Evolutionary conservation across 345 rosid genomes (phyloP).

Genomic region (Anacardium occidentale): DNA sequence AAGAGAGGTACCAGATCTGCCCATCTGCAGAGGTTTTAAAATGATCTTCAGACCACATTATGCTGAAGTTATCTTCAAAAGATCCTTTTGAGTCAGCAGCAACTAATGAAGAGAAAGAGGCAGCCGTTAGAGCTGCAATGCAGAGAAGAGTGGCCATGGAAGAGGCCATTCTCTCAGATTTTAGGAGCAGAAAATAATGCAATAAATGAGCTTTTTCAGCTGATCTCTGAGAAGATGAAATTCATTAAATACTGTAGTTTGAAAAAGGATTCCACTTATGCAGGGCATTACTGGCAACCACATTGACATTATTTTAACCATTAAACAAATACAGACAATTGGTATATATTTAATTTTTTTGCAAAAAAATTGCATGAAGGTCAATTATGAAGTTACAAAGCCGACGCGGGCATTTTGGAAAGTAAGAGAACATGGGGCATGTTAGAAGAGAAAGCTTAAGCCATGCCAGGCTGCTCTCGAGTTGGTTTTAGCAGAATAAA

Average conservation of each 20-base stretch:
- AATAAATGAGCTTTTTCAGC: constrained; percentile 13
- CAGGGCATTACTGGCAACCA: constrained; percentile 26
- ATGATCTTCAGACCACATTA: constrained; percentile 93
- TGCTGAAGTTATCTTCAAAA: constrained; percentile 82
- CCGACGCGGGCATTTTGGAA: constrained; percentile 35
- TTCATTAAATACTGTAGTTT: constrained; percentile 25
- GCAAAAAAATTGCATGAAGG: neutral
- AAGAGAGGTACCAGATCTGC: constrained; percentile 89
- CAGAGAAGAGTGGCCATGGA: constrained; percentile 35
- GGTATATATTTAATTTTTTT: too few species aligned
- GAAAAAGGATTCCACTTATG: neutral
- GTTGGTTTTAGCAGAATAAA: constrained; percentile 26
- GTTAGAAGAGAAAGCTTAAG: constrained; percentile 25
- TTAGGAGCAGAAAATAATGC: neutral
- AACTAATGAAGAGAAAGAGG: constrained; percentile 13
- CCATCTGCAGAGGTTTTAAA: constrained; percentile 93
- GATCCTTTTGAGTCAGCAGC: constrained; percentile 49
- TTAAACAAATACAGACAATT: too few species aligned
- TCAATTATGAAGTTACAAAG: neutral
- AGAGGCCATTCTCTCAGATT: constrained; percentile 38
- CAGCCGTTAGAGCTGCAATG: constrained; percentile 38
- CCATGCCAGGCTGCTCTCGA: constrained; percentile 77
- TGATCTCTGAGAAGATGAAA: constrained; percentile 24
- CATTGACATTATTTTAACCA: constrained; percentile 15
- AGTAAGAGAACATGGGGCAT: constrained; percentile 20